Evolutionary conservation across 1,139 yeast species (phyloP), one percentile per base, ranked within the genome.

Genomic region (Taphrina wiesneri): DNA sequence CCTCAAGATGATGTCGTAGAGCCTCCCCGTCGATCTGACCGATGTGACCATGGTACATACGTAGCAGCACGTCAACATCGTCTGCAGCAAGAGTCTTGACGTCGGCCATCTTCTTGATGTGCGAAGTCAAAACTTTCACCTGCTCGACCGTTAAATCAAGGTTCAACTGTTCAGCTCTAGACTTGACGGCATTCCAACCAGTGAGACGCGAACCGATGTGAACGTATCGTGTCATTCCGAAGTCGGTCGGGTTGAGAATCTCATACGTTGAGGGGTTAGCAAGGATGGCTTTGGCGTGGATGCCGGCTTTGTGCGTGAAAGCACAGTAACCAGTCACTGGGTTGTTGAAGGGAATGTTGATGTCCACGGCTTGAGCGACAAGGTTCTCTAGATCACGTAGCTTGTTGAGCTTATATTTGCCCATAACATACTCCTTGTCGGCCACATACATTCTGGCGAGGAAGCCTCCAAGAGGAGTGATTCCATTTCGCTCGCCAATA

Each of bases 391-490:
- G 83, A 75, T 93, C 98, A 81, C 98, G 87, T 74, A 93, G 85
- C 83, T 92, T 92, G 81, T 92, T 97, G 73, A 93, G 82, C 83
- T 93, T 93, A 82, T 93, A 93, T 82, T 93, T 93, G 78, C 95
- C 86, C 76, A 92, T 81, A 66, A 92, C 98, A 77, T 93, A 93
- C 74, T 92, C 97, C 76, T 98, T 88, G 80, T 92, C 96, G 70
- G 98, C 97, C 69, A 96, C 96, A 77, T 93, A 91, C 99, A 93
- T 93, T 80, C 98, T 86, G 65, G 98, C 98, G 97, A 93, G 92
- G 75, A 93, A 84, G 64, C 97, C 98, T 76, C 99, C 98, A 72
- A 93, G 84, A 69, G 98, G 96, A 46, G 97, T 92, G 77, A 93
- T 93, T 78, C 99, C 99, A 79, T 93, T 93, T 83, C 99, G 87